Conservation (phyloP, 192 early-diverging fungal genomes). For the Coemansia sp. region DNA sequence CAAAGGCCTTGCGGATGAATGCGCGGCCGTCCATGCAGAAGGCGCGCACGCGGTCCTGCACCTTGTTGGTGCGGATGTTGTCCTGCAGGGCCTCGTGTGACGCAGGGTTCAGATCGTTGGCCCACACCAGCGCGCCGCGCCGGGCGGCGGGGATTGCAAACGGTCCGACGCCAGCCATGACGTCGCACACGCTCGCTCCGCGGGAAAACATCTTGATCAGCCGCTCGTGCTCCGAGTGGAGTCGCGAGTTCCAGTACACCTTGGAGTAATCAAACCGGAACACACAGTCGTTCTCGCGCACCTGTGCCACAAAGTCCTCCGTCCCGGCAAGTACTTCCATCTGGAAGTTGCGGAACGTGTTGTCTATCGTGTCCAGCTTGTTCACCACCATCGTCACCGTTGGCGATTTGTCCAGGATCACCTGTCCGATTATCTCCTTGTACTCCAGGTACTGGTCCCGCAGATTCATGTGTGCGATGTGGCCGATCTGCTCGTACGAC, state of each 20-base stretch:
- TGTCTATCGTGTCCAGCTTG: conserved; percentile 94
- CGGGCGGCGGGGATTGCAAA: conserved; percentile 94
- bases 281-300: conserved; percentile 87
- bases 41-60: conserved; percentile 64
- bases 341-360: conserved; percentile 92
- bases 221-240: conserved; percentile 93
- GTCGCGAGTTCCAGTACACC: conserved; percentile 99
- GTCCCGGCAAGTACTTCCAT: conserved; percentile 96
- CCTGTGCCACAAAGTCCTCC: conserved; percentile 81
- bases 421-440: conserved; percentile 89
- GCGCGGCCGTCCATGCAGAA: conserved; percentile 92
- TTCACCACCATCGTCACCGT: conserved; percentile 92
- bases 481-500: conserved; percentile 83
- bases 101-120: conserved; percentile 96
- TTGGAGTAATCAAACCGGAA: conserved; percentile 95
- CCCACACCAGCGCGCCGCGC: conserved; percentile 82
- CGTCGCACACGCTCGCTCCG: conserved; percentile 84
- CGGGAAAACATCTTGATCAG: conserved; percentile 75
- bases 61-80: conserved; percentile 89
- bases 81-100: conserved; percentile 79
- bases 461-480: conserved; percentile 98
- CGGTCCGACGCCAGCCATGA: conserved; percentile 97
- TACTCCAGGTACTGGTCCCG: conserved; percentile 88
- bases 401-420: conserved; percentile 94
- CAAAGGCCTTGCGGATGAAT: conserved; percentile 80